These are phyloP conservation scores for Bromus sterilis DNA, from an alignment of 176 grass and related monocot species.

Conservation along the genomic window DNA sequence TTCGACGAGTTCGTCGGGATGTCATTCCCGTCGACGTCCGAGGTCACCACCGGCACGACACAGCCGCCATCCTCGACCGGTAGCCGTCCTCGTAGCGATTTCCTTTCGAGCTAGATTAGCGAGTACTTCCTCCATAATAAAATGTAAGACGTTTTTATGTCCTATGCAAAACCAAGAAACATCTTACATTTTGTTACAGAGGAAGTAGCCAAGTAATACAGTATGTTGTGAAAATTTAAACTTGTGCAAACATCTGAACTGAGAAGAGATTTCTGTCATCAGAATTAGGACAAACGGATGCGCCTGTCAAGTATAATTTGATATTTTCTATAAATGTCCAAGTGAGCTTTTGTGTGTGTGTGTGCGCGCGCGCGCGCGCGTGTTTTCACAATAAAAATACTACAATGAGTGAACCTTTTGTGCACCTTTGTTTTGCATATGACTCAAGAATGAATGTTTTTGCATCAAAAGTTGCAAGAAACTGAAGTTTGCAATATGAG, in stretches of 20 bases:
- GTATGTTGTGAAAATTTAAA: too few relatives aligned
- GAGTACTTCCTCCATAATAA: too few relatives aligned
- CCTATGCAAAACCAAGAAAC: too few relatives aligned
- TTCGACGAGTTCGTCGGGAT: conserved; percentile 47
- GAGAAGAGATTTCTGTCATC: neutral
- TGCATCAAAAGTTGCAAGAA: neutral
- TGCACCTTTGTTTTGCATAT: neutral
- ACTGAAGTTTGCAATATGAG: neutral
- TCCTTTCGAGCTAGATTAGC: neutral
- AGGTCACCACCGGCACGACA: conserved; percentile 1
- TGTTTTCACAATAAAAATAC: too few relatives aligned
- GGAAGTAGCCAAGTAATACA: too few relatives aligned
- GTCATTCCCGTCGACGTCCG: conserved; percentile 10
- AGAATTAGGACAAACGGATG: neutral
- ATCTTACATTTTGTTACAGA: too few relatives aligned
- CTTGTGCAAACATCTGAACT: neutral
- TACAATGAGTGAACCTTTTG: too few relatives aligned
- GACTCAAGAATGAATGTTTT: neutral
- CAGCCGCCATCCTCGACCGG: neutral
- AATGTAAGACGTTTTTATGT: too few relatives aligned
- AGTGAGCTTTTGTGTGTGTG: neutral
- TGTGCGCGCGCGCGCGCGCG: too few relatives aligned
- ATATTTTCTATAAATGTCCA: too few relatives aligned
- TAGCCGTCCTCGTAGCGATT: neutral
- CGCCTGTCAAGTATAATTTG: neutral